These are phyloP conservation scores for Echinochloa phyllopogon DNA, from an alignment of 176 grass and related monocot species.

Conservation along the genomic window DNA sequence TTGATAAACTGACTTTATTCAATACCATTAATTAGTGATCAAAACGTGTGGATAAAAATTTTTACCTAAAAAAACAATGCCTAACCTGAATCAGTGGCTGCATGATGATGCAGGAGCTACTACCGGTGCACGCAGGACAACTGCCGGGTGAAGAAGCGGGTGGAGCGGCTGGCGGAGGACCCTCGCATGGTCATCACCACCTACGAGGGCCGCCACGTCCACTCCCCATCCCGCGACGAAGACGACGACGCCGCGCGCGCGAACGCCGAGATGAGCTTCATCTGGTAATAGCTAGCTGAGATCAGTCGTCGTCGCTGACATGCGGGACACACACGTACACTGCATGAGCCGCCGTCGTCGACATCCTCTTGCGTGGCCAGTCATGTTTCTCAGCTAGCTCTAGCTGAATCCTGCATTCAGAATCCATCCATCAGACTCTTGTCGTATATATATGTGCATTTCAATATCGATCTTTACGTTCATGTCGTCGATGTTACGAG, in stretches of 20 bases:
- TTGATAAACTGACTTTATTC: too few species aligned
- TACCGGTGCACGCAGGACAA: conserved; percentile 87
- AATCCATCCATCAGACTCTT: background rate
- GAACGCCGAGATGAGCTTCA: conserved; percentile 70
- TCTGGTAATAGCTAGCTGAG: conserved; percentile 51
- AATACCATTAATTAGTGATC: too few species aligned
- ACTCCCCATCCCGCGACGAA: conserved; percentile 76
- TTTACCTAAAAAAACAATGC: too few species aligned
- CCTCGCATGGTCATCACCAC: conserved; percentile 93
- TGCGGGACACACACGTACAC: too few species aligned
- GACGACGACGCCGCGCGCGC: conserved; percentile 61
- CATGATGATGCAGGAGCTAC: conserved; percentile 68
- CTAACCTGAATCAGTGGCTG: background rate
- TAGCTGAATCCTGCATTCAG: background rate
- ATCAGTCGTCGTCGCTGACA: too few species aligned
- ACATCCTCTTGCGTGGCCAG: background rate
- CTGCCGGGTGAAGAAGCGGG: conserved; percentile 87
- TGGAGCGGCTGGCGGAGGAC: conserved; percentile 83
- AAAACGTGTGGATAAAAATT: too few species aligned
- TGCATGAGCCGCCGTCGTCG: background rate
- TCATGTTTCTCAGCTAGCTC: background rate
- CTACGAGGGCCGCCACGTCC: conserved; percentile 88
- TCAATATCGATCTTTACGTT: background rate
- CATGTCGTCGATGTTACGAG: background rate
- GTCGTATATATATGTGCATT: background rate